A percentile compares a stretch with the other conserved stretches of the same genome.
Evolutionary conservation across 345 rosid genomes (phyloP).

Genomic region (Balakata baccata): DNA sequence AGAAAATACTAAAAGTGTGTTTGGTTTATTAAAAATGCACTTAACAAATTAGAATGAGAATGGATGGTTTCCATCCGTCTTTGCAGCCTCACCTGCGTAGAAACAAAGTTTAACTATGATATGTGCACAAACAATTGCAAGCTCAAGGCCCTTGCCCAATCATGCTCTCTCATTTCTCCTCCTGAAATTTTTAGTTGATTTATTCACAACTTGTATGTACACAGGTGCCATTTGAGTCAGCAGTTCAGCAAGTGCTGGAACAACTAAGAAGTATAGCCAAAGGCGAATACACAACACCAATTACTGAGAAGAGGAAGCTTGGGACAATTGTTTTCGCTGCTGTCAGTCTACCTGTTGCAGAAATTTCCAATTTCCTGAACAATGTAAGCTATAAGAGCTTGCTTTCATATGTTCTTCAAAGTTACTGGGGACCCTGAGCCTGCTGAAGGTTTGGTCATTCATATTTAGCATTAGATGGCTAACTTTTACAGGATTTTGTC

Average conservation of each 20-base stretch:
- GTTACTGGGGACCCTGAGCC: neutral
- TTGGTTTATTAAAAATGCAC: too few relatives aligned
- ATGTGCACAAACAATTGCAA: neutral
- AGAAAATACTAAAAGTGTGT: too few relatives aligned
- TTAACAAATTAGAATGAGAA: too few relatives aligned
- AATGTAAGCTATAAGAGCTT: constrained; percentile 37
- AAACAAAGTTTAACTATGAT: neutral
- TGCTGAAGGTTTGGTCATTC: neutral
- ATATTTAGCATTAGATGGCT: too few relatives aligned
- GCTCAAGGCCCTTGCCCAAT: neutral
- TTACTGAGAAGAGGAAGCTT: constrained; percentile 57
- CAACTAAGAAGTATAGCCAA: constrained; percentile 61
- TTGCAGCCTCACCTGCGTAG: too few relatives aligned
- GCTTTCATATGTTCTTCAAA: neutral
- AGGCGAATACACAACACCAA: constrained; percentile 65
- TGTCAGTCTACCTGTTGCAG: constrained; percentile 55
- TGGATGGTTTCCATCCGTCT: too few relatives aligned
- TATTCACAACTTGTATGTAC: neutral
- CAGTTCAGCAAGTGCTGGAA: constrained; percentile 64
- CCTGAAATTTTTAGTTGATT: neutral
- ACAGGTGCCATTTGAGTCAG: constrained; percentile 78
- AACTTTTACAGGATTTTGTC: neutral
- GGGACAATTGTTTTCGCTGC: constrained; percentile 80
- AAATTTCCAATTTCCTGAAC: constrained; percentile 52
- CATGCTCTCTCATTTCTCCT: neutral